These are phyloP conservation scores for Pseudohyphozyma bogoriensis DNA, from an alignment of 768 basidiomycete species.

Conservation along the genomic window DNA sequence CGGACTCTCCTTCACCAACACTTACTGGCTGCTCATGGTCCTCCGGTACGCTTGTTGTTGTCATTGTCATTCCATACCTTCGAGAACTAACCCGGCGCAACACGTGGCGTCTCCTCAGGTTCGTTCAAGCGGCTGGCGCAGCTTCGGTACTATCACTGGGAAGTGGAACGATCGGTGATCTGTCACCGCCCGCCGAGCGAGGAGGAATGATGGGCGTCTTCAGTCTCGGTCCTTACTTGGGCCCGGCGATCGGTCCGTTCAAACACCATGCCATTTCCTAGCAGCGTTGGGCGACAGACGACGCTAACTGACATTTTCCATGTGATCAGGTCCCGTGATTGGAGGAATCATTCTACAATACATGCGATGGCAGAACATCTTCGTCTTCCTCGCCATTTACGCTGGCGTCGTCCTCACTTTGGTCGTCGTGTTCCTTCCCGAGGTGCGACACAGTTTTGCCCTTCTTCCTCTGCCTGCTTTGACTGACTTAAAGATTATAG, in stretches of 20 bases:
- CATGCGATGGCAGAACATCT: slow-evolving; percentile 19
- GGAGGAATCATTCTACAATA: slow-evolving; percentile 5
- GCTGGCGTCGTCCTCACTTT: slow-evolving; percentile 16
- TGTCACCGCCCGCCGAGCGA: slow-evolving; percentile 16
- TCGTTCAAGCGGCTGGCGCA: slow-evolving; percentile 12
- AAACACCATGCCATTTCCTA: too few relatives aligned
- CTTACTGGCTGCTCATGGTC: slow-evolving; percentile 14
- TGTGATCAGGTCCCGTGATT: slow-evolving; percentile 17
- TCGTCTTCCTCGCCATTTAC: slow-evolving; percentile 20
- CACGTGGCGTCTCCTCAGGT: too few relatives aligned
- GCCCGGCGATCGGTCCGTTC: too few relatives aligned
- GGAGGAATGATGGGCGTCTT: slow-evolving; percentile 18
- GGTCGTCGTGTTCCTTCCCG: slow-evolving; percentile 21
- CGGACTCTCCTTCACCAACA: slow-evolving; percentile 23
- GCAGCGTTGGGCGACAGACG: too few relatives aligned
- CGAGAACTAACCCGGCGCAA: too few relatives aligned
- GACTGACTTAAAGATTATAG: too few relatives aligned
- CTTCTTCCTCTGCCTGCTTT: too few relatives aligned
- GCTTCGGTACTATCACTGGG: slow-evolving; percentile 24
- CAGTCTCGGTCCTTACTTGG: slow-evolving; percentile 8
- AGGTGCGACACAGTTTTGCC: not conserved
- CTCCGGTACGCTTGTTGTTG: too few relatives aligned
- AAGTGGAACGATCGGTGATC: slow-evolving; percentile 21
- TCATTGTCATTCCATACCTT: too few relatives aligned
- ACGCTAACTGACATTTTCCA: too few relatives aligned